phyloP scores from a whole-genome alignment of 1,284 basidiomycete species.

The Acaromyces ingoldii region DNA sequence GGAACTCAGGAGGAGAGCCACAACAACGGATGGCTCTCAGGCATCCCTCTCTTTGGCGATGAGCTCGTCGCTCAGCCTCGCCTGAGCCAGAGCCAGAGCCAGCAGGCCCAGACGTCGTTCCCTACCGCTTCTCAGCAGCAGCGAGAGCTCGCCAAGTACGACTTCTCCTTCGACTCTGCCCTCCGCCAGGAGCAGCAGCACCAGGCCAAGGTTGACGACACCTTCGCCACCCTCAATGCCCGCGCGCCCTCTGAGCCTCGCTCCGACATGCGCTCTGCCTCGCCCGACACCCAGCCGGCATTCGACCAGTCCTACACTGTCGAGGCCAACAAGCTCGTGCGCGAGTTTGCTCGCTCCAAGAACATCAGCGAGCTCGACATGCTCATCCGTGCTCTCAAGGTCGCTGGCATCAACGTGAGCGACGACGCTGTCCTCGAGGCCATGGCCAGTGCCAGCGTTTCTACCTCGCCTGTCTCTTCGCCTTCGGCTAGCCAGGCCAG shows the following conservation, averaged over 20 bases:
- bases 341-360: slow-evolving; percentile 8
- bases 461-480: slow-evolving; percentile 7
- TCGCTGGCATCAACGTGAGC: slow-evolving; percentile 10
- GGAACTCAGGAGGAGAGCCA: slow-evolving; percentile 4
- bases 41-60: not conserved
- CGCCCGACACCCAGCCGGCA: not conserved
- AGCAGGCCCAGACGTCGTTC: not conserved
- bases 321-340: slow-evolving; percentile 5
- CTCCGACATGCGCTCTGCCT: not conserved
- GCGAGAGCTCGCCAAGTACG: not conserved
- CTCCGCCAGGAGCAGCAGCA: too few species aligned
- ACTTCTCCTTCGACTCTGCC: slow-evolving; percentile 4
- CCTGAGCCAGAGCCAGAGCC: too few species aligned
- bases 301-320: not conserved
- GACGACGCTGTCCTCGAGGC: slow-evolving; percentile 3
- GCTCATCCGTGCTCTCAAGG: slow-evolving; percentile 3
- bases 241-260: too few species aligned
- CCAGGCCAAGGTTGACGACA: too few species aligned
- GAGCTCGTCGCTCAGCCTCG: too few species aligned
- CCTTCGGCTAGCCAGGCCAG: not conserved
- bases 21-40: not conserved
- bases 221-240: too few species aligned
- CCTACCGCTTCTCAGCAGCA: slow-evolving; percentile 1
- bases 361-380: not conserved
- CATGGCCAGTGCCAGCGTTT: not conserved